A percentile compares a stretch with the other conserved stretches of the same genome.
Evolutionary conservation across 1,284 basidiomycete species (phyloP).

Genomic region (Moesziomyces globuligerus): DNA sequence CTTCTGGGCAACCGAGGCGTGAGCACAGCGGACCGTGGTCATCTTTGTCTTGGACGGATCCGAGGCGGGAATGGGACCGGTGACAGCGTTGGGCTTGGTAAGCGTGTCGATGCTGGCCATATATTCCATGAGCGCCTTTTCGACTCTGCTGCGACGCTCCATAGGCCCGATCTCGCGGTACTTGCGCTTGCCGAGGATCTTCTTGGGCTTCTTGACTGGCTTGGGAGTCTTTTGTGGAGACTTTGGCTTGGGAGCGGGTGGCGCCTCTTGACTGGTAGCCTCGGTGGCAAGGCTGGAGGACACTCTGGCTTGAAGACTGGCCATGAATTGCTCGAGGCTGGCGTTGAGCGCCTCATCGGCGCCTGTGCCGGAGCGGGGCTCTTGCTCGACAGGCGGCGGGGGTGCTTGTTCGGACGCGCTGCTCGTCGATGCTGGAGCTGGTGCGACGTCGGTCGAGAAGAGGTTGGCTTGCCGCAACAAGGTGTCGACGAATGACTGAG

Average conservation of each 20-base stretch:
- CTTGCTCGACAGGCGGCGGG: neutral
- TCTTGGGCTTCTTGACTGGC: slow-evolving; percentile 34
- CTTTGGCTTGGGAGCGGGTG: slow-evolving; percentile 11
- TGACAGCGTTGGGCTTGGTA: slow-evolving; percentile 40
- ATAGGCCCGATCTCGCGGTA: slow-evolving; percentile 43
- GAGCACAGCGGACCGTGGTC: slow-evolving; percentile 84
- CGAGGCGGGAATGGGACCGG: slow-evolving; percentile 34
- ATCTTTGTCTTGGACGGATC: slow-evolving; percentile 36
- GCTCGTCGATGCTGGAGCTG: neutral
- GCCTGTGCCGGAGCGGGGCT: slow-evolving; percentile 3
- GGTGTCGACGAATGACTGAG: slow-evolving; percentile 41
- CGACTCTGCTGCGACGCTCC: slow-evolving; percentile 40
- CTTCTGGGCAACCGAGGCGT: slow-evolving; percentile 89
- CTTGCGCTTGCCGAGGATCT: slow-evolving; percentile 45
- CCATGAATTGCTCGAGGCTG: slow-evolving; percentile 58
- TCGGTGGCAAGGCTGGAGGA: slow-evolving; percentile 23
- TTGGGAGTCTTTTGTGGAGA: slow-evolving; percentile 27
- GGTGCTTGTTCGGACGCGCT: neutral
- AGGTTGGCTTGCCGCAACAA: slow-evolving; percentile 42
- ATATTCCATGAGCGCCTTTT: slow-evolving; percentile 43
- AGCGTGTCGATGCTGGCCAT: slow-evolving; percentile 38
- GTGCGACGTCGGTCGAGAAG: slow-evolving; percentile 7
- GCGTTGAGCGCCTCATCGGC: slow-evolving; percentile 49
- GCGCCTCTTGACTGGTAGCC: slow-evolving; percentile 5
- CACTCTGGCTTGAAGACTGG: slow-evolving; percentile 37